Percentiles rank a stretch among this genome's conserved stretches.
Evolutionary conservation across 2,329 filamentous ascomycete genomes (phyloP).

Genomic region (Bipolaris gigantea): DNA sequence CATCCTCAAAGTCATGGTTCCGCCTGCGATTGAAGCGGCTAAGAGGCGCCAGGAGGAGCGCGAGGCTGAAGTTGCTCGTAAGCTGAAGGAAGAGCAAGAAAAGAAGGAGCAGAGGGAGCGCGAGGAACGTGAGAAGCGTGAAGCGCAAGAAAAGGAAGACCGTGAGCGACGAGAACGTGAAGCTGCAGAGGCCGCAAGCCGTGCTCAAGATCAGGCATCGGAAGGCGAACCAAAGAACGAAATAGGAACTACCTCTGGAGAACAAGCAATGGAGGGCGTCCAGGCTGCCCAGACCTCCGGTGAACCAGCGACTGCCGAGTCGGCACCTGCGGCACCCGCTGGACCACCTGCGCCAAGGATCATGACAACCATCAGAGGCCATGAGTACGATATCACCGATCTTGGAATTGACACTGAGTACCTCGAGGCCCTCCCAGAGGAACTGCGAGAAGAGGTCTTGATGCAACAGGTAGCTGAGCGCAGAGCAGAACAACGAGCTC

Average conservation of each 20-base stretch:
- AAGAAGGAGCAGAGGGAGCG: conserved; percentile 63
- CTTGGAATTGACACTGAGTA: conserved; percentile 94
- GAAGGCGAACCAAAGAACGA: conserved; percentile 34
- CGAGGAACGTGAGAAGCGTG: conserved; percentile 60
- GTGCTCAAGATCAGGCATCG: conserved; percentile 32
- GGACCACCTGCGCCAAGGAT: conserved; percentile 60
- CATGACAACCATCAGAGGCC: conserved; percentile 80
- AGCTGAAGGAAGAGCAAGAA: conserved; percentile 63
- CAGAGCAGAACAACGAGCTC: conserved; percentile 50
- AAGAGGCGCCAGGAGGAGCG: conserved; percentile 73
- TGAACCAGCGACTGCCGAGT: conserved; percentile 23
- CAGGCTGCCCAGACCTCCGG: conserved; percentile 53
- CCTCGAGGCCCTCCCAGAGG: conserved; percentile 94
- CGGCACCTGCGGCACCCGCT: conserved; percentile 17
- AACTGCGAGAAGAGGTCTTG: conserved; percentile 93
- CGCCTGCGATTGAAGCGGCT: conserved; percentile 80
- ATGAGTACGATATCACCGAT: conserved; percentile 88
- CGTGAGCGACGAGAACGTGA: conserved; percentile 46
- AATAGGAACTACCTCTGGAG: conserved; percentile 44
- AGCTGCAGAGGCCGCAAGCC: conserved; percentile 43
- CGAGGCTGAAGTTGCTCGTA: conserved; percentile 71
- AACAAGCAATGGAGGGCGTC: conserved; percentile 74
- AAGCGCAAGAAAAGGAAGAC: conserved; percentile 55
- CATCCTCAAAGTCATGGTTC: conserved; percentile 74
- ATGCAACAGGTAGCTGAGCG: conserved; percentile 85